Evolutionary conservation across 345 rosid genomes (phyloP).

Genomic region (Erysimum cheiranthoides): DNA sequence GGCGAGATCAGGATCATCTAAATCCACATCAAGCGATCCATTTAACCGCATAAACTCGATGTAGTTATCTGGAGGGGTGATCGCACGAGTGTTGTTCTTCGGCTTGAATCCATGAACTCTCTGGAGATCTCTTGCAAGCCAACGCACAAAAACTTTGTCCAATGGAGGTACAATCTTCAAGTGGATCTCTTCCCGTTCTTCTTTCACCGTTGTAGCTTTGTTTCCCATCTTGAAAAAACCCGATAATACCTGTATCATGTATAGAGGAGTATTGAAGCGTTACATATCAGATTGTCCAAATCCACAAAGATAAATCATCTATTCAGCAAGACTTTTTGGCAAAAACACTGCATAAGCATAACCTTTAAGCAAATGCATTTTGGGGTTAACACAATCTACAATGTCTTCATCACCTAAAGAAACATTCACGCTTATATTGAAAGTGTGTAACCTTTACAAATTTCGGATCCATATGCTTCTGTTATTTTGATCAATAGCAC

Average conservation of each 20-base stretch:
- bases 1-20: constrained; percentile 79
- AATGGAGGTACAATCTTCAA: constrained; percentile 71
- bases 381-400: constrained; percentile 2
- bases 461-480: neutral
- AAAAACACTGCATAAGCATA: neutral
- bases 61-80: constrained; percentile 78
- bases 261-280: neutral
- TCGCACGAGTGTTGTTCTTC: constrained; percentile 52
- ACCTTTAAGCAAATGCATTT: constrained; percentile 1
- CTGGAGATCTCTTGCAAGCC: constrained; percentile 81
- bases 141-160: constrained; percentile 63
- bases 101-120: constrained; percentile 67
- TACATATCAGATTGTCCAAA: neutral
- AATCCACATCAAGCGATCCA: constrained; percentile 70
- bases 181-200: constrained; percentile 59
- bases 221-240: constrained; percentile 60
- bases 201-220: constrained; percentile 65
- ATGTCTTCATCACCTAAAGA: constrained; percentile 8
- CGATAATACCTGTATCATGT: constrained; percentile 22
- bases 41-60: constrained; percentile 65
- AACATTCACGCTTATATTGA: neutral
- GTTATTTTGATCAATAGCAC: neutral
- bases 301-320: neutral
- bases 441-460: neutral
- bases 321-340: neutral